Evolutionary conservation across 768 basidiomycete species (phyloP).

Genomic region (Podaxis carcinomalis): DNA sequence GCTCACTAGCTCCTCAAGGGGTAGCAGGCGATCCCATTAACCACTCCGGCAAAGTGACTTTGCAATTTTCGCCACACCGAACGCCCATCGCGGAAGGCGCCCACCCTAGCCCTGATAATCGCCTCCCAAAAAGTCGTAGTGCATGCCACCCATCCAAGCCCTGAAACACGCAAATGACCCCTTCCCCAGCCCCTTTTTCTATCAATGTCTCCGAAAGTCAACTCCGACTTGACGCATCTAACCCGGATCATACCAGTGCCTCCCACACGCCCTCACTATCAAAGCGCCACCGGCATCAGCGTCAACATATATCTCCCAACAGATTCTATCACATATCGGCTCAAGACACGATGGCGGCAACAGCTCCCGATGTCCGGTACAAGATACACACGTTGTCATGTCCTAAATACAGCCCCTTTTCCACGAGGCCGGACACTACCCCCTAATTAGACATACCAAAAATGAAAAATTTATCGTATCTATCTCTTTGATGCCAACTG

Average conservation of each 20-base stretch:
- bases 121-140: background rate
- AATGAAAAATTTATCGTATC: too few relatives aligned
- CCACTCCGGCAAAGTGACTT: conserved; percentile 93
- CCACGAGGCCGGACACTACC: background rate
- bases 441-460: too few relatives aligned
- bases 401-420: background rate
- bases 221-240: too few relatives aligned
- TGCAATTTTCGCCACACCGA: background rate
- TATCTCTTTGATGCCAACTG: too few relatives aligned
- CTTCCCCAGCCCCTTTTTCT: too few relatives aligned
- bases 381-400: too few relatives aligned
- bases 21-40: conserved; percentile 55
- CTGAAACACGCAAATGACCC: too few relatives aligned
- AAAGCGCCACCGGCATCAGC: background rate
- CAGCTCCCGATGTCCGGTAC: too few relatives aligned
- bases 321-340: background rate
- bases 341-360: too few relatives aligned
- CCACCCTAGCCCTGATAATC: background rate
- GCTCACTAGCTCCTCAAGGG: conserved; percentile 12
- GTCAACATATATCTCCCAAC: background rate
- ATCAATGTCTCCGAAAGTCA: too few relatives aligned
- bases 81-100: background rate
- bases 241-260: background rate
- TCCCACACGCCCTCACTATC: background rate
- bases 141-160: too few relatives aligned